Conservation (phyloP, 202 grass and related monocot species). For the Schoenoplectus tabernaemontani region DNA sequence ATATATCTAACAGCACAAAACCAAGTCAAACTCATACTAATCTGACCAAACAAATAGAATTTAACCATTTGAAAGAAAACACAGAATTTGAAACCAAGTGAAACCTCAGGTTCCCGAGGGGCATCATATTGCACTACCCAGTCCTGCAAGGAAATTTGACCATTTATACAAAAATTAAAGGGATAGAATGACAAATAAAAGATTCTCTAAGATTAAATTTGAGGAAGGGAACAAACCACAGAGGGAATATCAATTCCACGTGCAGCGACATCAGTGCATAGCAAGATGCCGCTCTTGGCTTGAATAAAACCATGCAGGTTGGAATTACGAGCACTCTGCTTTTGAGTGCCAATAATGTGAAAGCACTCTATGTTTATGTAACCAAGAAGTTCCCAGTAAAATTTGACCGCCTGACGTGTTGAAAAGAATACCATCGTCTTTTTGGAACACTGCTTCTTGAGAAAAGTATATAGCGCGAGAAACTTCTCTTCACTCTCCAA, state of each 20-base stretch:
- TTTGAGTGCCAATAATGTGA: conserved; percentile 8
- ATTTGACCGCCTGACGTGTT: background rate
- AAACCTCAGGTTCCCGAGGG: conserved; percentile 8
- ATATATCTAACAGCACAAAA: background rate
- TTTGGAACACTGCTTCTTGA: background rate
- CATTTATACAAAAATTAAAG: background rate
- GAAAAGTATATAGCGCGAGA: background rate
- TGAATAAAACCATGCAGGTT: conserved; percentile 6
- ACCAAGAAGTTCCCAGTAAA: background rate
- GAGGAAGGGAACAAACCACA: conserved; percentile 6
- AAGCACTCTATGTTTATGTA: conserved; percentile 11
- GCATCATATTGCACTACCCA: conserved; percentile 18
- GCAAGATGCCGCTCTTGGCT: background rate
- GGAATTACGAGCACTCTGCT: background rate
- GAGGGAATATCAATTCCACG: conserved; percentile 7
- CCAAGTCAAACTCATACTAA: background rate
- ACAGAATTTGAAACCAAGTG: background rate
- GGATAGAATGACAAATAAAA: background rate
- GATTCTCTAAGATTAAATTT: conserved; percentile 1
- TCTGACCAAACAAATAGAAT: background rate
- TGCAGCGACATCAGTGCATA: conserved; percentile 10
- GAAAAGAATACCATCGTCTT: conserved; percentile 12
- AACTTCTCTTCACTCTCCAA: background rate
- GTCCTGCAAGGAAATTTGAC: background rate
- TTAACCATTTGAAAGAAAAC: background rate